A percentile compares a stretch with the other conserved stretches of the same genome.
Conservation (phyloP, 1,284 basidiomycete genomes). For the Leccinum huronense region DNA sequence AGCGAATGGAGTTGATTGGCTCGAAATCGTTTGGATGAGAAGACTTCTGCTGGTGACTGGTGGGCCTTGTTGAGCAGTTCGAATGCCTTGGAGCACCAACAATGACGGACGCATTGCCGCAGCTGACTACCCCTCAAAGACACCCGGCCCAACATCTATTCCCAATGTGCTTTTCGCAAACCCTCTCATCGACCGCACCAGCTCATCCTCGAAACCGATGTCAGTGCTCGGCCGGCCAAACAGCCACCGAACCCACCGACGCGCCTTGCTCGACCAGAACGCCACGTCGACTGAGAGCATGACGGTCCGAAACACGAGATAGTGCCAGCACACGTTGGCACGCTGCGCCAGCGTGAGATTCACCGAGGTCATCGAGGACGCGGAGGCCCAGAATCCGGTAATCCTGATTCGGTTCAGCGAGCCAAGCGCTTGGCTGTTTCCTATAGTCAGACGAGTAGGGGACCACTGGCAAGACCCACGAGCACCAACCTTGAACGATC, state of each 20-base stretch:
- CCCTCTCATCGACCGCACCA: slow-evolving; percentile 50
- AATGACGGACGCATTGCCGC: too few species aligned
- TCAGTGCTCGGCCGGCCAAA: slow-evolving; percentile 32
- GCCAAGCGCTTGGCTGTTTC: slow-evolving; percentile 68
- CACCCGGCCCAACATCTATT: slow-evolving; percentile 47
- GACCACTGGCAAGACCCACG: background rate
- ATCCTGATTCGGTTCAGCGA: too few species aligned
- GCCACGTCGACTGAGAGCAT: slow-evolving; percentile 54
- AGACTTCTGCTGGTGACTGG: too few species aligned
- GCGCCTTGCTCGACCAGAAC: slow-evolving; percentile 54
- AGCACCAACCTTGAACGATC: slow-evolving; percentile 59
- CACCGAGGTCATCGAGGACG: slow-evolving; percentile 42
- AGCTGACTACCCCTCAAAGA: slow-evolving; percentile 38
- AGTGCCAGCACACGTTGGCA: slow-evolving; percentile 45
- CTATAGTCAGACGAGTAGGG: slow-evolving; percentile 28
- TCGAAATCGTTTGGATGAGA: too few species aligned
- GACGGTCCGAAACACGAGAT: slow-evolving; percentile 53
- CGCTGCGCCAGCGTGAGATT: slow-evolving; percentile 42
- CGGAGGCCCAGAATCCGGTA: slow-evolving; percentile 60
- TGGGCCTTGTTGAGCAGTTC: too few species aligned
- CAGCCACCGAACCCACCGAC: slow-evolving; percentile 44
- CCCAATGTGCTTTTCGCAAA: slow-evolving; percentile 61
- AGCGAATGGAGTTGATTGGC: too few species aligned
- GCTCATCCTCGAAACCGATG: slow-evolving; percentile 60
- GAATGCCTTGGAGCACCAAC: too few species aligned